Evolutionary conservation across 2,329 filamentous ascomycete species (phyloP).

Genomic region (Aureobasidium vineae): DNA sequence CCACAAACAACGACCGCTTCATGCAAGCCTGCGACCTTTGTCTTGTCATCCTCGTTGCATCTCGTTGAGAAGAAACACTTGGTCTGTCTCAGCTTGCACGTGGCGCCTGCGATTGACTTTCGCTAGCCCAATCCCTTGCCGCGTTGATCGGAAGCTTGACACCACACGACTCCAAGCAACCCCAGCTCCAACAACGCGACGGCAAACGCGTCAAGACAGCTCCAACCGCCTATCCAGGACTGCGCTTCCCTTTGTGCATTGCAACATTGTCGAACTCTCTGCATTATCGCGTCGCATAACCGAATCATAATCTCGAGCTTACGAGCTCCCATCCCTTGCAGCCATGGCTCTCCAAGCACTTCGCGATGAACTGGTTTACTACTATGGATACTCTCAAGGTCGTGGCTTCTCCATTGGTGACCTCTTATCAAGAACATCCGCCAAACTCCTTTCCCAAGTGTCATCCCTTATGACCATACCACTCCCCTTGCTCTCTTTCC

Average conservation of each 20-base stretch:
- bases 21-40: background rate
- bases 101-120: conserved; percentile 12
- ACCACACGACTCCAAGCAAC: background rate
- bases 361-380: conserved; percentile 34
- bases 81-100: conserved; percentile 1
- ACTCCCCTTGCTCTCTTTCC: conserved; percentile 55
- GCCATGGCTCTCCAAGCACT: conserved; percentile 29
- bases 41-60: conserved; percentile 1
- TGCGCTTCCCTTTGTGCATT: background rate
- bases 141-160: background rate
- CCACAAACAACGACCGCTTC: no score
- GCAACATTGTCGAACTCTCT: background rate
- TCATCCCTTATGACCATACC: conserved; percentile 37
- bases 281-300: background rate
- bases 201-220: background rate
- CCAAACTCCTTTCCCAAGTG: conserved; percentile 32
- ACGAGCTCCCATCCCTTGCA: background rate
- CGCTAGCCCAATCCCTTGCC: background rate
- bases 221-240: background rate
- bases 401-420: conserved; percentile 32
- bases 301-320: background rate
- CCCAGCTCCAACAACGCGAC: background rate
- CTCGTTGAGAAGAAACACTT: background rate
- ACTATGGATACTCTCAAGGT: conserved; percentile 37
- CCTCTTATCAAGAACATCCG: conserved; percentile 33